These are phyloP conservation scores for Blastobotrys raffinosifermentans DNA, from an alignment of 1,139 yeast species.

Conservation along the genomic window DNA sequence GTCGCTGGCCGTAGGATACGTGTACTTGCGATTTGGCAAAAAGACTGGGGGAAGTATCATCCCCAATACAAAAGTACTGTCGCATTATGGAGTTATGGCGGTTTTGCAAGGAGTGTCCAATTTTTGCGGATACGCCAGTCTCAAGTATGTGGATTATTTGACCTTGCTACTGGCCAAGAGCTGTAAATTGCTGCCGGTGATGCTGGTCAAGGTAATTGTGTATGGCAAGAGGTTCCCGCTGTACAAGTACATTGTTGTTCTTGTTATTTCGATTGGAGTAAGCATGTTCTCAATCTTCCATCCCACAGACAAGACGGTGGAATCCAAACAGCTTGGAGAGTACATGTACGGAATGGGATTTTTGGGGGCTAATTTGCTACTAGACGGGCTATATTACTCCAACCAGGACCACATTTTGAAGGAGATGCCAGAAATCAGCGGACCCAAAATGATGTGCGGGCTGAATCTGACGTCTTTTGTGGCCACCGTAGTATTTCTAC, in stretches of 20 bases:
- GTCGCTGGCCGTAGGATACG: slow-evolving; percentile 63
- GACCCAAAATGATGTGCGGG: slow-evolving; percentile 83
- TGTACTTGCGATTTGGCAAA: slow-evolving; percentile 45
- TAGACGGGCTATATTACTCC: slow-evolving; percentile 91
- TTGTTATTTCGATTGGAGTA: slow-evolving; percentile 75
- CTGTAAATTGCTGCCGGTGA: slow-evolving; percentile 88
- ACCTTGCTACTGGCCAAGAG: slow-evolving; percentile 84
- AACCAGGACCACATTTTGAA: slow-evolving; percentile 83
- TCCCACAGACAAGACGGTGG: slow-evolving; percentile 31
- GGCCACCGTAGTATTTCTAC: slow-evolving; percentile 37
- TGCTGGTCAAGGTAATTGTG: slow-evolving; percentile 70
- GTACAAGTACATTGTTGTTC: slow-evolving; percentile 74
- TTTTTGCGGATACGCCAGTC: slow-evolving; percentile 70
- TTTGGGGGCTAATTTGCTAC: slow-evolving; percentile 56
- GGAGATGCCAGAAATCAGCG: slow-evolving; percentile 45
- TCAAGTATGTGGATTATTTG: slow-evolving; percentile 79
- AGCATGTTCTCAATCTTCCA: slow-evolving; percentile 60
- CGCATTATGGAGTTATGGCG: slow-evolving; percentile 57
- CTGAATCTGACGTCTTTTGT: slow-evolving; percentile 56
- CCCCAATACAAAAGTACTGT: slow-evolving; percentile 30
- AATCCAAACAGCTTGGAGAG: slow-evolving; percentile 20
- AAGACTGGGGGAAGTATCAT: slow-evolving; percentile 13
- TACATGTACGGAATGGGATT: slow-evolving; percentile 53
- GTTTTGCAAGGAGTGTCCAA: slow-evolving; percentile 74
- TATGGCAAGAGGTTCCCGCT: slow-evolving; percentile 69